These are phyloP conservation scores for Eimeria tenella DNA, from an alignment of 169 alveolate genomes.

Conservation along the genomic window DNA sequence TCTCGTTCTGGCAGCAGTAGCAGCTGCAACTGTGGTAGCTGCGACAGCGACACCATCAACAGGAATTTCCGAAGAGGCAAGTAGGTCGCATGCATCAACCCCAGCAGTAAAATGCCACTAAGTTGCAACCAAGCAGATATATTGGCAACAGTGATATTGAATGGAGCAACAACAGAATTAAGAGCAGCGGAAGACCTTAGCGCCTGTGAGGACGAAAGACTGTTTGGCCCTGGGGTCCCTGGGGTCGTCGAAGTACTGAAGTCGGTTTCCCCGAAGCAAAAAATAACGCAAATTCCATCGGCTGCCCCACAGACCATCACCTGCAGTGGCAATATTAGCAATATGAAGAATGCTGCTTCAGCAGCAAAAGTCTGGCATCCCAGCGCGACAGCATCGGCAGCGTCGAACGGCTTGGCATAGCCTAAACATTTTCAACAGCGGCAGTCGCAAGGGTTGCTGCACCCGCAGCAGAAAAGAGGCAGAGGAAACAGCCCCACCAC, in stretches of 20 bases:
- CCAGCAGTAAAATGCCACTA: neutral
- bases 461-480: neutral
- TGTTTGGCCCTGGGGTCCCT: slow-evolving; percentile 67
- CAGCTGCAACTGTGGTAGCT: neutral
- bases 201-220: slow-evolving; percentile 12
- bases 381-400: neutral
- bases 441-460: neutral
- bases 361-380: neutral
- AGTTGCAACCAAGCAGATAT: neutral
- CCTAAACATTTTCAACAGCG: neutral
- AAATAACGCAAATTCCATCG: slow-evolving; percentile 68
- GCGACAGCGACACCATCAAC: neutral
- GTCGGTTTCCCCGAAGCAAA: slow-evolving; percentile 52
- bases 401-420: no score
- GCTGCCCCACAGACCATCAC: slow-evolving; percentile 76
- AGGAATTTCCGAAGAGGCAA: neutral
- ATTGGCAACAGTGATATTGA: neutral
- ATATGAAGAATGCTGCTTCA: neutral
- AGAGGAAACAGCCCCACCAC: no score
- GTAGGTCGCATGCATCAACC: neutral
- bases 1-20: neutral
- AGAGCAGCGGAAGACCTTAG: slow-evolving; percentile 35
- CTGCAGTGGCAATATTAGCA: slow-evolving; percentile 59
- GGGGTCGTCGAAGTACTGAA: slow-evolving; percentile 72
- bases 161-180: neutral